Conservation (phyloP, 2,329 filamentous ascomycete species). For the Podosphaera xanthii region DNA sequence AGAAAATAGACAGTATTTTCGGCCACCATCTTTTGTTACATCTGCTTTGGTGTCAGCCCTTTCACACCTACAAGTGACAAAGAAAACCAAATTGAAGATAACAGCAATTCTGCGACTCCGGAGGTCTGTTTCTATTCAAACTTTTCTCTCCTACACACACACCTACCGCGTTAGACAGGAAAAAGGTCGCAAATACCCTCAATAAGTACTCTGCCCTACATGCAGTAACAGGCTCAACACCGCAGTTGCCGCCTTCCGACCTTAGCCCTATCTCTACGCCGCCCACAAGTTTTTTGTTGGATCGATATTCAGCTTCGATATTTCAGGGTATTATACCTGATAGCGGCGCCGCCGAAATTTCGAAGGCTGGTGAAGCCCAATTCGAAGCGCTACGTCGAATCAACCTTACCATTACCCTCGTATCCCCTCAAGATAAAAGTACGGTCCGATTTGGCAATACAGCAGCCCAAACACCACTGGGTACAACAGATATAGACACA, state of each 20-base stretch:
- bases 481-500: neutral
- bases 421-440: neutral
- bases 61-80: neutral
- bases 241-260: neutral
- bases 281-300: neutral
- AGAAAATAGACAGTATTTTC: no score
- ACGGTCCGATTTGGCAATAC: neutral
- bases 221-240: neutral
- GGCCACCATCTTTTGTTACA: no score
- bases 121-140: neutral
- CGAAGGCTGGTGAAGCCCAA: neutral
- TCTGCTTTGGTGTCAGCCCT: no score
- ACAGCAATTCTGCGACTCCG: neutral
- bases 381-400: neutral
- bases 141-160: neutral
- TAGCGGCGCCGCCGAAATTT: neutral
- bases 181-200: neutral
- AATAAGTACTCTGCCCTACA: neutral
- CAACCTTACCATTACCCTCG: neutral
- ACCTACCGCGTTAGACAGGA: neutral
- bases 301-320: neutral
- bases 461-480: neutral
- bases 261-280: neutral
- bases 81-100: neutral
- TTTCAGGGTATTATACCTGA: neutral